Evolutionary conservation across 202 grass and related monocot genomes (phyloP).

Genomic region (Hordeum pubiflorum): DNA sequence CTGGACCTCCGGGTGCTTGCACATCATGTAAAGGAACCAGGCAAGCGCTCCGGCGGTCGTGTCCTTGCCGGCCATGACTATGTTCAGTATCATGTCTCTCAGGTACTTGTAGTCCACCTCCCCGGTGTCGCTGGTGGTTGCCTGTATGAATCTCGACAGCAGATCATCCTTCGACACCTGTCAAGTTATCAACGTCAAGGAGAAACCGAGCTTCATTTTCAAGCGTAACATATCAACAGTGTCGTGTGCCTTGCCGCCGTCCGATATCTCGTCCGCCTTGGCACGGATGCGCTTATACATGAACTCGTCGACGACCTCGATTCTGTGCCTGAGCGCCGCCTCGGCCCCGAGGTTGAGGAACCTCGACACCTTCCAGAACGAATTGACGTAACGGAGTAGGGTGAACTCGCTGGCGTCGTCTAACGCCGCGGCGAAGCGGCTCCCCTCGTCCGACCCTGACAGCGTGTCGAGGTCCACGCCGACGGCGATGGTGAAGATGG

Average conservation of each 20-base stretch:
- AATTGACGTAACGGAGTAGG: conserved; percentile 43
- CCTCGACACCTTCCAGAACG: conserved; percentile 47
- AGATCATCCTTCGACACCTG: conserved; percentile 56
- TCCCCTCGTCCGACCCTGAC: conserved; percentile 21
- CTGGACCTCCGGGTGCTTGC: conserved; percentile 59
- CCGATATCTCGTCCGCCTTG: conserved; percentile 23
- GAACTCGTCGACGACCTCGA: conserved; percentile 47
- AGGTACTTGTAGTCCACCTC: conserved; percentile 50
- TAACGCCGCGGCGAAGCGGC: conserved; percentile 47
- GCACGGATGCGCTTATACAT: conserved; percentile 37
- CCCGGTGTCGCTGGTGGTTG: conserved; percentile 20
- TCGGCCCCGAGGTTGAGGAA: conserved; percentile 48
- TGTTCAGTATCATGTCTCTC: conserved; percentile 72
- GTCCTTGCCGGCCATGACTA: conserved; percentile 75
- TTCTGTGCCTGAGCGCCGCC: conserved; percentile 27
- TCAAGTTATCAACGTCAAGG: neutral
- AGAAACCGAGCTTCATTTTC: neutral
- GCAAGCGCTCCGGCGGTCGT: conserved; percentile 51
- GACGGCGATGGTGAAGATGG: conserved; percentile 51
- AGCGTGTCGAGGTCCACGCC: conserved; percentile 43
- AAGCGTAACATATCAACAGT: neutral
- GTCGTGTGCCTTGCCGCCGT: neutral
- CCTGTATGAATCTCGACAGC: conserved; percentile 51
- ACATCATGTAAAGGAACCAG: conserved; percentile 83
- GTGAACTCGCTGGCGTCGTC: conserved; percentile 55